phyloP scores from a whole-genome alignment of 306 rosid genomes.

The Cucumis hystrix region DNA sequence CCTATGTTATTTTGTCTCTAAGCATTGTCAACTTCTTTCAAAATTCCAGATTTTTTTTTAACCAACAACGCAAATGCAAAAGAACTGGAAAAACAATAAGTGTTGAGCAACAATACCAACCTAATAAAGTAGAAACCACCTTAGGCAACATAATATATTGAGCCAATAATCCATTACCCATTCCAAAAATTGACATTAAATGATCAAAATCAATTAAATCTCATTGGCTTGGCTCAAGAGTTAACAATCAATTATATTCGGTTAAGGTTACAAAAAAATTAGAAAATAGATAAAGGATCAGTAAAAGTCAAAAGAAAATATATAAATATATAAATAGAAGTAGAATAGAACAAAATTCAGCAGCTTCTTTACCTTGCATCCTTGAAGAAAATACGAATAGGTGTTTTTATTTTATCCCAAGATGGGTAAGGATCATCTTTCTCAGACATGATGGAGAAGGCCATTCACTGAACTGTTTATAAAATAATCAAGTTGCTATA shows the following conservation, averaged over 20 bases:
- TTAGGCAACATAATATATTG: not conserved
- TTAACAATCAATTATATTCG: too few species aligned
- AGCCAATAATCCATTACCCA: not conserved
- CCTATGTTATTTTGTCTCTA: not conserved
- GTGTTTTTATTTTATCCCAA: slow-evolving; percentile 33
- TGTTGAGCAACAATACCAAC: not conserved
- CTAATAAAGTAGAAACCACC: not conserved
- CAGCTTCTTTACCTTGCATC: slow-evolving; percentile 38
- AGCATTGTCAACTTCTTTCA: not conserved
- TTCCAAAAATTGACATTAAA: not conserved
- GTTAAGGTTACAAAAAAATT: too few species aligned
- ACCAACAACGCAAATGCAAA: not conserved
- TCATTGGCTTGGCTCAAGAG: not conserved
- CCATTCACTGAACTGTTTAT: slow-evolving; percentile 7
- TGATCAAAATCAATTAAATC: not conserved
- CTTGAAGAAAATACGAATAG: slow-evolving; percentile 47
- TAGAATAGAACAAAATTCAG: not conserved
- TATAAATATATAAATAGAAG: too few species aligned
- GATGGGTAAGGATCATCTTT: slow-evolving; percentile 24
- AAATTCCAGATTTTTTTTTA: not conserved
- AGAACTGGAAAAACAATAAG: too few species aligned
- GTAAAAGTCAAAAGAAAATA: too few species aligned
- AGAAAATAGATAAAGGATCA: too few species aligned
- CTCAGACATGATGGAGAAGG: slow-evolving; percentile 32
- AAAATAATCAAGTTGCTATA: not conserved